Base-by-base conservation (phyloP, 257 asterid species). In the Buddleja alternifolia region DNA sequence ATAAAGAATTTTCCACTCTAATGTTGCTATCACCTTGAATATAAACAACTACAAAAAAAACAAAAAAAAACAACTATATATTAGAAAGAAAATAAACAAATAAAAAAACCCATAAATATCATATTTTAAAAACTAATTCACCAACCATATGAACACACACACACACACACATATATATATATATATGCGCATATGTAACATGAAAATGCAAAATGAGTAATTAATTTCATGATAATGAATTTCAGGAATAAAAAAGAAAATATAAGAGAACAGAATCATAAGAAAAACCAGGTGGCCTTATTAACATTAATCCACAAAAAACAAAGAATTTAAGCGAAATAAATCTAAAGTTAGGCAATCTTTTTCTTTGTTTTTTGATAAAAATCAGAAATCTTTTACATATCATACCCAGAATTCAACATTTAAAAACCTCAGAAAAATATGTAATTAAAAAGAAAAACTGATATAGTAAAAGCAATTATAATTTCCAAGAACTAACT, bases 241-340 rank as follows among this genome's bases (percentile, higher is more conserved):
- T 16, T 10, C 53, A 55, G 23, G 56, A 63, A 75, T 1, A 36
- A 34, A 3, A 8, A 15, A 57, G 25, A n/a, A 57, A 15, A 32
- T 0, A 53, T 23, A 12, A 4, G 5, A 54, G 41, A 14, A 25
- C 36, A 53, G 7, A 11, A 20, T 16, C 11, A 19, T 10, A 52
- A 52, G 37, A 14, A 32, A 52, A 58, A 8, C 12, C 7, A 7
- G 63, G 34, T 29, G 5, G 14, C 19, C 45, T 3, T n/a, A 29
- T 17, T 29, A 21, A 53, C 32, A 21, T 51, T 11, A 45, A 53
- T 41, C 15, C 19, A 51, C 32, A 32, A 56, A n/a, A 42, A 41
- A 66, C 50, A 47, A 57, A 70, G 70, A 6, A 60, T 50, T 29
- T 50, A 48, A 73, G 47, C 29, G 45, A 53, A 34, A n/a, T n/a